Percentiles rank a stretch among this genome's conserved stretches.
Conservation (phyloP, 1,139 yeast species). For the Geotrichum australiense region DNA sequence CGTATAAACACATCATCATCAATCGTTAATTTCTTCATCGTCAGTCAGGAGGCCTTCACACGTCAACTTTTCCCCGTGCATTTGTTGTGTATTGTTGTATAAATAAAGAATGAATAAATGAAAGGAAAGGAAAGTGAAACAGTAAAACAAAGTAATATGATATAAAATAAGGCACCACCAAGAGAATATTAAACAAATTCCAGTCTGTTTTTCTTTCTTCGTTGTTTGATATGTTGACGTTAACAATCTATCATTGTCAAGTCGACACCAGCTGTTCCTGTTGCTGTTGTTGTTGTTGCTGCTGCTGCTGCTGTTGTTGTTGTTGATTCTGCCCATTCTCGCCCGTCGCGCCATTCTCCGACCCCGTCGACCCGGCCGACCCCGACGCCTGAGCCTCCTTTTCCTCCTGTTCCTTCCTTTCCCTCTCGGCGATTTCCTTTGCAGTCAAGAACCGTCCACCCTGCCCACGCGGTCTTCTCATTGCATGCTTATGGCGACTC, state of each 20-base stretch:
- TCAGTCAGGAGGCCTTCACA: too few relatives aligned
- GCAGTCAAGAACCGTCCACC: constrained; percentile 97
- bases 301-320: constrained; percentile 4
- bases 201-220: too few relatives aligned
- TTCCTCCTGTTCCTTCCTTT: constrained; percentile 42
- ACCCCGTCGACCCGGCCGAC: not conserved
- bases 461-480: constrained; percentile 98
- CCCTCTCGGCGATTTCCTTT: constrained; percentile 88
- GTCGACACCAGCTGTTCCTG: constrained; percentile 4
- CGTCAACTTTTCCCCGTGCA: too few relatives aligned
- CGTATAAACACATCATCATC: too few relatives aligned
- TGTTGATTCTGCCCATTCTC: not conserved
- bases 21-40: too few relatives aligned
- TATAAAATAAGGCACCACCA: not conserved
- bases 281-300: constrained; percentile 1
- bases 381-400: not conserved
- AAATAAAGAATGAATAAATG: too few relatives aligned
- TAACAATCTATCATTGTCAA: not conserved
- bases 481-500: constrained; percentile 96
- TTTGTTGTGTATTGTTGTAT: too few relatives aligned
- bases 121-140: too few relatives aligned
- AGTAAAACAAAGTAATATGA: not conserved
- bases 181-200: too few relatives aligned
- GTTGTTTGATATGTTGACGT: too few relatives aligned
- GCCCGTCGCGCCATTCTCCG: not conserved